These are phyloP conservation scores for Aspergillus fijiensis DNA, from an alignment of 2,329 filamentous ascomycete genomes.

Conservation along the genomic window DNA sequence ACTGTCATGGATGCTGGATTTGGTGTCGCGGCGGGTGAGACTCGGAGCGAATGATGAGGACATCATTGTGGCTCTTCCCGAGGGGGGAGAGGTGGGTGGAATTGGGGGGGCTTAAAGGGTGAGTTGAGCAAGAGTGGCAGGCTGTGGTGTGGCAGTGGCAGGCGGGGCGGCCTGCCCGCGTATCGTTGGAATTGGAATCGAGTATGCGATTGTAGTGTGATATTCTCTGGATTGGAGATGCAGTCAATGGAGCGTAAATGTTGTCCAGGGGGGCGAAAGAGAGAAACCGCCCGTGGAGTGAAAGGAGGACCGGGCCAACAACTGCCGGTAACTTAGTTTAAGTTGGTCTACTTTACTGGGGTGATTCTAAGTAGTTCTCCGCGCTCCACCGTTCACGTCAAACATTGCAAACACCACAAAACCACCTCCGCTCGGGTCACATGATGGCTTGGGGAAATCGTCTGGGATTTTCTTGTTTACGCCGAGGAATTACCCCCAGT, in stretches of 20 bases:
- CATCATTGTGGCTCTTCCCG: constrained; percentile 26
- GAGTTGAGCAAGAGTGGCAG: background rate
- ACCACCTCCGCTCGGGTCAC: background rate
- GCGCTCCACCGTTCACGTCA: background rate
- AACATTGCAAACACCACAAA: background rate
- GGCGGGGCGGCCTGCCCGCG: background rate
- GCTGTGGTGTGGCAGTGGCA: background rate
- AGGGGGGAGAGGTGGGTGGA: background rate
- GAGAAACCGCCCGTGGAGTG: background rate
- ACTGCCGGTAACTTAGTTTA: background rate
- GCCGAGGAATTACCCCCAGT: background rate
- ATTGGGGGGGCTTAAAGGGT: background rate
- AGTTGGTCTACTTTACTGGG: no score
- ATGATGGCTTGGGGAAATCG: background rate
- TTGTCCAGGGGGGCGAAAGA: background rate
- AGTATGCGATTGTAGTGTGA: background rate
- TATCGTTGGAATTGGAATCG: background rate
- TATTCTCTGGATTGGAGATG: background rate
- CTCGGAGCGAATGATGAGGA: constrained; percentile 35
- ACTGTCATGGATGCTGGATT: constrained; percentile 31
- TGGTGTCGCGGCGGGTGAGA: constrained; percentile 37
- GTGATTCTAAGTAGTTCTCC: background rate
- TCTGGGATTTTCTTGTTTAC: background rate
- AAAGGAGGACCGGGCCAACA: background rate
- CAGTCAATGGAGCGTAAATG: background rate